Conservation (phyloP, 2,329 filamentous ascomycete species). For the Plectosphaerella sp. region DNA sequence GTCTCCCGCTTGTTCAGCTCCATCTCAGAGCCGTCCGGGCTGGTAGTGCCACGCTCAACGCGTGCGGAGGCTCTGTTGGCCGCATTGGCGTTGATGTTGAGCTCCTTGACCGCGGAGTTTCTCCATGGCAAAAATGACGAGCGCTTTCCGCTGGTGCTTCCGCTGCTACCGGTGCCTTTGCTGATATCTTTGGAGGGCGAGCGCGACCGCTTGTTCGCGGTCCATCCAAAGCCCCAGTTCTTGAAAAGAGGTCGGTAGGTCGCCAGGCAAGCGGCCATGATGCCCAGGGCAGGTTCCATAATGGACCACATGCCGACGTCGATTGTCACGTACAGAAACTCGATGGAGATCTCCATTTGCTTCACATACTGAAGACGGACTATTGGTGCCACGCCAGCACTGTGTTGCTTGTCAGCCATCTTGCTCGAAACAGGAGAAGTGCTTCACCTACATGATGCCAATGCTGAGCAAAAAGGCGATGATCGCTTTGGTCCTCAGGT, state of each 20-base stretch:
- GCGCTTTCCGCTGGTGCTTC: not conserved
- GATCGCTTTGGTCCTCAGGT: constrained; percentile 35
- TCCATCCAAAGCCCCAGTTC: constrained; percentile 11
- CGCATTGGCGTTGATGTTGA: not conserved
- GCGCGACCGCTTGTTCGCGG: constrained; percentile 6
- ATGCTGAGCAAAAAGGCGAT: constrained; percentile 42
- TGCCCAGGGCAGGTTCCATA: constrained; percentile 24
- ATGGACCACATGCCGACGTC: constrained; percentile 23
- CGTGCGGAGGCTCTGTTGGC: not conserved
- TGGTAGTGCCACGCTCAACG: not conserved
- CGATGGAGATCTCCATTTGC: constrained; percentile 16
- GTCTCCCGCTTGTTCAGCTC: constrained; percentile 8
- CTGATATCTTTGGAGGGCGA: not conserved
- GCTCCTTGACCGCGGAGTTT: not conserved
- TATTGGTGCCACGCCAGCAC: constrained; percentile 30
- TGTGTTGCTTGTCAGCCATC: constrained; percentile 10
- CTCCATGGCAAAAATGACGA: not conserved
- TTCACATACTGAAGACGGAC: constrained; percentile 27
- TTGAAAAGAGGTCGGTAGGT: constrained; percentile 23
- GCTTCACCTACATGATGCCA: constrained; percentile 37
- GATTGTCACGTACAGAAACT: constrained; percentile 25
- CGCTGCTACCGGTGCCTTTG: not conserved
- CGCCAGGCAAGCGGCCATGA: constrained; percentile 23
- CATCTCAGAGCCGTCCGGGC: constrained; percentile 6
- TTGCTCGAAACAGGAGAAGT: not conserved